Base-by-base conservation (phyloP, 179 eudicot species). In the Vitellaria paradoxa region DNA sequence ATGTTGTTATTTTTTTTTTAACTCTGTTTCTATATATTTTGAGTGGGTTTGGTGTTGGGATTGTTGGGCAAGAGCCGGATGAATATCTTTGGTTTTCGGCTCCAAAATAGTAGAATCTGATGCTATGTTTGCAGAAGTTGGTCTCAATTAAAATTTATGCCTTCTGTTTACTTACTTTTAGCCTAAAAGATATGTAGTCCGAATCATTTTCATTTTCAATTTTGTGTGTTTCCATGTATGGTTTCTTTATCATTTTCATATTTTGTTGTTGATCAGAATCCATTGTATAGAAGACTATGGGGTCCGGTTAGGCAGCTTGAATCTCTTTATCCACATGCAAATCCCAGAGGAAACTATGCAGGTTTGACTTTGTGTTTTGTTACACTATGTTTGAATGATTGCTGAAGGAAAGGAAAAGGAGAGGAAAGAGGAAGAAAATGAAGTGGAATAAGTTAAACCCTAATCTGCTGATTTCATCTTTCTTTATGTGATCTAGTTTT, bases 241-340 rank as follows among this genome's bases (percentile, higher is more conserved):
- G 30, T 70, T 50, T 72, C 59, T 62, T 74, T 26, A n/a, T 62
- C 62, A 57, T 40, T 69, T 37, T 49, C 60, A 42, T 52, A 18
- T 77, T 67, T 72, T 49, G 46, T 73, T 76, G 50, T 63, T 78
- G 64, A 84, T 78, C 91, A 94, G 97, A 82, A 84, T 84, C 87
- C 92, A 76, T 68, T 88, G 66, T 78, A 88, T 74, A 89, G 92
- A 87, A 91, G 98, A 87, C 84, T 94, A 67, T 94, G 98, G 97
- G 98, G 97, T 65, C 97, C 98, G 17, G 88, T 93, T 72, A 84
- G 85, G 80, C 87, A 80, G 86, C 87, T 94, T 84, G 87, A 83
- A 73, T 84, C 87, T 75, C 21, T 94, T 81, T 87, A 89, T 79
- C 97, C 98, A 45, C 81, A 80, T 81, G 90, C 97, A 55, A 90